Conservation (phyloP, 176 grass and related monocot genomes). For the Carex scoparia region DNA sequence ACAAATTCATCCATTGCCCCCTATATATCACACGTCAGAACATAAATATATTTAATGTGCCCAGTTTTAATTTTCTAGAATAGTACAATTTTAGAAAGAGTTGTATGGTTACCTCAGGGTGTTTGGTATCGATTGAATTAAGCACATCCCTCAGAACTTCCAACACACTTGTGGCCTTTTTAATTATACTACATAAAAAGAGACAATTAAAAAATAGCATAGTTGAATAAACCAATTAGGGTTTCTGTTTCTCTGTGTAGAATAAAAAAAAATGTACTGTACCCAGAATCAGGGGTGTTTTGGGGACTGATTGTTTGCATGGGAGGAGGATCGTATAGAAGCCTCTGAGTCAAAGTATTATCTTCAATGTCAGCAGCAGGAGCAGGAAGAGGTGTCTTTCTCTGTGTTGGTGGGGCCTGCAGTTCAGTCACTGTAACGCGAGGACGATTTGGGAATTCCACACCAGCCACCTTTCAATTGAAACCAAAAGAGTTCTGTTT, state of each 20-base stretch:
- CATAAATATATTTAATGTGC: neutral
- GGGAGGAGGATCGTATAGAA: conserved; percentile 30
- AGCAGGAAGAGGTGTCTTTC: conserved; percentile 11
- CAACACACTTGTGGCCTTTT: conserved; percentile 74
- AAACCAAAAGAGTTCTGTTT: conserved; percentile 17
- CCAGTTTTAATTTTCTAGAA: conserved; percentile 1
- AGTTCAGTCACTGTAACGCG: conserved; percentile 43
- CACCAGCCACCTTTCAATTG: conserved; percentile 50
- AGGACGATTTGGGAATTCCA: conserved; percentile 59
- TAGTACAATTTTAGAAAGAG: conserved; percentile 14
- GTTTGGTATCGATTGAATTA: conserved; percentile 74
- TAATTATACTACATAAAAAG: conserved; percentile 47
- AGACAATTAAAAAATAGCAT: neutral
- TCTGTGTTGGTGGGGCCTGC: conserved; percentile 38
- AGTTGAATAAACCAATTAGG: neutral
- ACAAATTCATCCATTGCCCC: conserved; percentile 87
- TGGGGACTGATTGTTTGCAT: conserved; percentile 40
- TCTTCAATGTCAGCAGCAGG: neutral
- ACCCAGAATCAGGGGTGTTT: conserved; percentile 60
- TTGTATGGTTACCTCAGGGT: conserved; percentile 62
- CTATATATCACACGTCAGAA: conserved; percentile 30
- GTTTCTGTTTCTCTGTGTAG: neutral
- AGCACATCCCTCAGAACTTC: conserved; percentile 87
- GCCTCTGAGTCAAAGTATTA: conserved; percentile 32
- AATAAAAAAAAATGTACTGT: conserved; percentile 1